phyloP scores from a whole-genome alignment of 768 basidiomycete species.

The Rhizopogon rudus region DNA sequence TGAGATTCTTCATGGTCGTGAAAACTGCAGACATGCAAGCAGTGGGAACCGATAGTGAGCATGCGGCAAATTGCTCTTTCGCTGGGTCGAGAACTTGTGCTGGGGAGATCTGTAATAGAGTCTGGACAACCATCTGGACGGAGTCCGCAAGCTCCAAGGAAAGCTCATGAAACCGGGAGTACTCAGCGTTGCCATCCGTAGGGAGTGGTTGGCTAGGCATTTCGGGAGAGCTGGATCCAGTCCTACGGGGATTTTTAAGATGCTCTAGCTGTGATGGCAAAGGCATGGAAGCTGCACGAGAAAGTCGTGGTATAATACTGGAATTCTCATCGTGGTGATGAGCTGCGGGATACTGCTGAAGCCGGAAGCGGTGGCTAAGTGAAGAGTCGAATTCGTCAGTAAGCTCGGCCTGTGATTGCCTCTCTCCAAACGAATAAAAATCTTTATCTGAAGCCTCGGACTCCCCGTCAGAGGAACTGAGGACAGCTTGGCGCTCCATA shows the following conservation, averaged over 20 bases:
- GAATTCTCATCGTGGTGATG: slow-evolving; percentile 20
- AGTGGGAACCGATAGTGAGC: slow-evolving; percentile 81
- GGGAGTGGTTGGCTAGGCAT: slow-evolving; percentile 11
- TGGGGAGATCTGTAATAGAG: slow-evolving; percentile 85
- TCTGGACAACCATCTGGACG: slow-evolving; percentile 87
- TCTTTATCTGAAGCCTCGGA: slow-evolving; percentile 47
- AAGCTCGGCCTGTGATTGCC: slow-evolving; percentile 24
- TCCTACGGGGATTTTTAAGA: slow-evolving; percentile 63
- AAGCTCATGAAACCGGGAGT: slow-evolving; percentile 53
- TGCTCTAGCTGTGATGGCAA: slow-evolving; percentile 74
- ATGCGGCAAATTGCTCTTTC: slow-evolving; percentile 90
- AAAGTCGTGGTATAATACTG: slow-evolving; percentile 46
- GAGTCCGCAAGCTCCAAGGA: slow-evolving; percentile 89
- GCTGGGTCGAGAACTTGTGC: slow-evolving; percentile 88
- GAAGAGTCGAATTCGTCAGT: slow-evolving; percentile 27
- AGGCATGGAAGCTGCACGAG: slow-evolving; percentile 76
- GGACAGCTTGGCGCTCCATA: slow-evolving; percentile 32
- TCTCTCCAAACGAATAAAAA: slow-evolving; percentile 21
- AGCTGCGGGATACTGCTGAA: slow-evolving; percentile 18
- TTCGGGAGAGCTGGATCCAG: slow-evolving; percentile 5
- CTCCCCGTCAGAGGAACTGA: slow-evolving; percentile 50
- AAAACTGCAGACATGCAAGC: slow-evolving; percentile 86
- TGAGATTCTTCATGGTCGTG: slow-evolving; percentile 89
- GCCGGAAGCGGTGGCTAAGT: slow-evolving; percentile 16
- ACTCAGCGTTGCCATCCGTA: slow-evolving; percentile 15